Evolutionary conservation across 176 grass and related monocot species (phyloP).

Genomic region (Dendrocalamus sinicus): DNA sequence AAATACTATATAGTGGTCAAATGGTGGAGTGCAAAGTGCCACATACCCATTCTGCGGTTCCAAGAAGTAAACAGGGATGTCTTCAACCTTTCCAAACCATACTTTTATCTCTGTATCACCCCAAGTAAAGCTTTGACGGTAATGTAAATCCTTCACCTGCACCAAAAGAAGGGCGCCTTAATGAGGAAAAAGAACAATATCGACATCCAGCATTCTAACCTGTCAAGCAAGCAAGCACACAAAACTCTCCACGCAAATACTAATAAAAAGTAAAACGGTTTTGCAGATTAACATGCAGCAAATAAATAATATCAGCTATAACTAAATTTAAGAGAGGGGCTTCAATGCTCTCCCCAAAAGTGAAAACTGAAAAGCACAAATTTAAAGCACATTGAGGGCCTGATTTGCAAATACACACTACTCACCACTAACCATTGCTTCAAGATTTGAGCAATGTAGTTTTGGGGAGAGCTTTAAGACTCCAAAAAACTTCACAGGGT

Average conservation of each 20-base stretch:
- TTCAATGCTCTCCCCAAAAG: neutral
- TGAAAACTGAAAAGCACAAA: slow-evolving; percentile 1
- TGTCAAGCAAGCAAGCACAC: slow-evolving; percentile 26
- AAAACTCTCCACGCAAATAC: neutral
- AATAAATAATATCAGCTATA: neutral
- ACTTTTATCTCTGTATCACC: slow-evolving; percentile 84
- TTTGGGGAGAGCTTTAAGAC: neutral
- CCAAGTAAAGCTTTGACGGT: slow-evolving; percentile 66
- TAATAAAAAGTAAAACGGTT: slow-evolving; percentile 18
- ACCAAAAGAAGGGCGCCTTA: slow-evolving; percentile 34
- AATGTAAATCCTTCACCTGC: slow-evolving; percentile 89
- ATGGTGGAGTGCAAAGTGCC: neutral
- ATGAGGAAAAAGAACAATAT: neutral
- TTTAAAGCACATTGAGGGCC: neutral
- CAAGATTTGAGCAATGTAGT: neutral
- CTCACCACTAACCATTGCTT: slow-evolving; percentile 4
- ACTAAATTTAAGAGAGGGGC: neutral
- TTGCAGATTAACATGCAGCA: slow-evolving; percentile 15
- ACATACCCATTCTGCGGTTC: slow-evolving; percentile 95
- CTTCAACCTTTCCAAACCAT: slow-evolving; percentile 91
- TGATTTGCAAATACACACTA: neutral
- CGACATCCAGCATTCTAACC: neutral
- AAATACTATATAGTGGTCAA: slow-evolving; percentile 14
- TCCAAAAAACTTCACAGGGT: neutral
- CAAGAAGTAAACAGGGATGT: slow-evolving; percentile 88